Evolutionary conservation across 495 filamentous ascomycete species (phyloP).

Genomic region (Hyaloscypha finlandica): DNA sequence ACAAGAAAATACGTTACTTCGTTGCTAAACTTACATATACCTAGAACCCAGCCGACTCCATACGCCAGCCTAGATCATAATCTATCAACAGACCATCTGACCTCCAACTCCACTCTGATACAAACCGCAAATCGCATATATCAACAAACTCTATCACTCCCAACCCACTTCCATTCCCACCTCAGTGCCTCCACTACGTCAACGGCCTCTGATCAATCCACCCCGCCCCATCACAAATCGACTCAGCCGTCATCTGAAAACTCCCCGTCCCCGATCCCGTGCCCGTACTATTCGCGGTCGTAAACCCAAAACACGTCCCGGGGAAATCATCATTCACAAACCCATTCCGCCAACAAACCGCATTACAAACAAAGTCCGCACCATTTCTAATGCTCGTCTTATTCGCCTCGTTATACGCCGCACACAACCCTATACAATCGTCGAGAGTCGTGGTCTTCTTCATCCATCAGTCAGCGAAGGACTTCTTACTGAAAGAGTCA

Average conservation of each 20-base stretch:
- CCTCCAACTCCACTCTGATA: no score
- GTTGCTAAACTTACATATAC: no score
- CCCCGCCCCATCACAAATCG: background rate
- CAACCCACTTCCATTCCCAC: no score
- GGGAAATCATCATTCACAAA: constrained; percentile 2
- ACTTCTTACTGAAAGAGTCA: no score
- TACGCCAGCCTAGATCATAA: no score
- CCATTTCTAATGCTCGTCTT: background rate
- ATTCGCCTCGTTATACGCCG: background rate
- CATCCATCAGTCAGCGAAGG: no score
- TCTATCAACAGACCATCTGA: no score
- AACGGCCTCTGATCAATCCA: background rate
- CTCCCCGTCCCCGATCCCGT: background rate
- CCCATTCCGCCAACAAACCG: background rate
- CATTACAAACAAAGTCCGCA: background rate
- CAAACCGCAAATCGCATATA: no score
- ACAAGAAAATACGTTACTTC: no score
- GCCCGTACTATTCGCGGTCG: background rate
- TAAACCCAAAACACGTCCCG: background rate
- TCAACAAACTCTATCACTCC: background rate
- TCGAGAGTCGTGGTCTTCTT: background rate
- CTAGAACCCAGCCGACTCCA: no score
- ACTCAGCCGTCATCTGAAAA: background rate
- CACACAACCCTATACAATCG: background rate
- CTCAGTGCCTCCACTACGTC: background rate